A percentile compares a stretch with the other conserved stretches of the same genome.
These are phyloP conservation scores for Cercospora berteroae DNA, from an alignment of 2,329 filamentous ascomycete genomes.

Conservation along the genomic window DNA sequence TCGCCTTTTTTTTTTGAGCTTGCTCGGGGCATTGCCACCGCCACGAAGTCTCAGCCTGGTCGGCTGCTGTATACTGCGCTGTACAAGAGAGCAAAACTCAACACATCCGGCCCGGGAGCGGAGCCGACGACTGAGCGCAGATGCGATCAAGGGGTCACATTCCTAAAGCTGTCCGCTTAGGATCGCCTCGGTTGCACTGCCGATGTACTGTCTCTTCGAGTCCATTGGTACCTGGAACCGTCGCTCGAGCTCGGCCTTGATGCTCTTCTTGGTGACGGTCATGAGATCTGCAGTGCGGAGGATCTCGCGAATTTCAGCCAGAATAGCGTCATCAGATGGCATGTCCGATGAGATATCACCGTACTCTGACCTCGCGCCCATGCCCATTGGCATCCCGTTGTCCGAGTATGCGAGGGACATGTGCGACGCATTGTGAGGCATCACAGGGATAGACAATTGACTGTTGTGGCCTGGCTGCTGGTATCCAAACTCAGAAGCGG, in stretches of 20 bases:
- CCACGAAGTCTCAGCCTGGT: neutral
- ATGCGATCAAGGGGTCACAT: neutral
- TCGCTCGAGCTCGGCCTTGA: conserved; percentile 89
- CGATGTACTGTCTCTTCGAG: conserved; percentile 84
- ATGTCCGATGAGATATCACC: conserved; percentile 60
- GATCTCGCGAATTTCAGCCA: conserved; percentile 94
- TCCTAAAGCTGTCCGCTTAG: conserved; percentile 42
- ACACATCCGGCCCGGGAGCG: neutral
- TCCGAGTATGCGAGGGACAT: conserved; percentile 78
- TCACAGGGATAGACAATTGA: conserved; percentile 55
- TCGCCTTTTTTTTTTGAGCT: neutral
- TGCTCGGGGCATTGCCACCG: neutral
- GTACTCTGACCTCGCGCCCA: conserved; percentile 59
- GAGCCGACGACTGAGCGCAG: neutral
- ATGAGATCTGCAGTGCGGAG: conserved; percentile 89
- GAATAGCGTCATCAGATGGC: conserved; percentile 82
- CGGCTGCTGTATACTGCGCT: neutral
- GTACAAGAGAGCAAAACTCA: neutral
- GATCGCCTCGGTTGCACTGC: conserved; percentile 45
- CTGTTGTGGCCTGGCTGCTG: conserved; percentile 55
- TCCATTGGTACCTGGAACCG: conserved; percentile 86
- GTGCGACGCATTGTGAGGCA: conserved; percentile 55
- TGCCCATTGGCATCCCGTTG: conserved; percentile 36
- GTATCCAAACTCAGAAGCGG: conserved; percentile 63
- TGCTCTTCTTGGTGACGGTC: conserved; percentile 97